Base-by-base conservation (phyloP, 23 red algal species). In the Gracilariopsis chorda region DNA sequence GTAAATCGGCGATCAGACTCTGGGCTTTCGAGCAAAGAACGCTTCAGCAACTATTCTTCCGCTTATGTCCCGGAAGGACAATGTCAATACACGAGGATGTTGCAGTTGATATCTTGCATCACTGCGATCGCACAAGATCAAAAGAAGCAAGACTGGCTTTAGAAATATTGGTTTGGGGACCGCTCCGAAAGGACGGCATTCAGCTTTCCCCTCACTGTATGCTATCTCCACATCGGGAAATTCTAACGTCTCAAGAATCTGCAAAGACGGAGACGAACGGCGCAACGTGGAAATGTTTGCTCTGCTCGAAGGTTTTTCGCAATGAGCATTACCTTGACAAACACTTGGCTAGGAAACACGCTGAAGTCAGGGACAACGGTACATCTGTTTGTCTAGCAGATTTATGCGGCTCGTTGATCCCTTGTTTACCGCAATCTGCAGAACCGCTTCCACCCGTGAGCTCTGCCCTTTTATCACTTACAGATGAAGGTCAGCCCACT, bases 321-420 rank as follows among this genome's bases (percentile, higher is more conserved):
- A 76, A 73, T 17, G 88, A 91, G 62, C 77, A 91, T 44, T 91
- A 48, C 39, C 77, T 81, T 34, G 88, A 91, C 58, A 91, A 73
- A 47, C 88, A 91, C 57, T 57, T 91, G 51, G 88, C 88, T 2
- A 47, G 88, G 16, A 80, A 75, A 75, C 88, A 91, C 37, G 19
- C 53, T 19, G 43, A 74, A 7, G 45, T 82, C 3, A 52, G 77
- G n/a, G 52, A 91, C 34, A 57, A 82, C 56, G 49, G 21, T 58
- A 59, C 45, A 51, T 46, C 55, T 14, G 71, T 65, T 20, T 91
- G 88, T 51, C 37, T 91, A 3, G 88, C 88, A 39, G 77, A 91
- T 82, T 44, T 91, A 10, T 91, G 88, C 48, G 88, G 88, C 35
- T 53, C 60, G 28, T 24, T 51, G 3, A 49, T 80, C 27, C 88